Percentiles rank a stretch among this genome's conserved stretches.
phyloP scores from a whole-genome alignment of 2,329 filamentous ascomycete genomes.

The Ophiostoma populinum region DNA sequence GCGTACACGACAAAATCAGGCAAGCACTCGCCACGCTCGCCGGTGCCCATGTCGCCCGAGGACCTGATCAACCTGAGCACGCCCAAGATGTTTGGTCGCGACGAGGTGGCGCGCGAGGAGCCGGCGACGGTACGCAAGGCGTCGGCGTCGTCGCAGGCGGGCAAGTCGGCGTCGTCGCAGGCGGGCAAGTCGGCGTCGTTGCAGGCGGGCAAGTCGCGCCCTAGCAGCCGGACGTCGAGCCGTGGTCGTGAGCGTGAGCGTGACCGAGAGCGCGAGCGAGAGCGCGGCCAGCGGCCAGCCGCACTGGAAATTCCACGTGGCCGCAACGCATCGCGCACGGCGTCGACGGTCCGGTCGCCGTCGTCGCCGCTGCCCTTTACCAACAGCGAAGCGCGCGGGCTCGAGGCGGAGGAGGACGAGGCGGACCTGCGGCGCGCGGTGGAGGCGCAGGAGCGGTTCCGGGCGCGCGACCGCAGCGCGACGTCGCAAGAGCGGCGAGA shows the following conservation, averaged over 20 bases:
- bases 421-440: constrained; percentile 37
- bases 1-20: constrained; percentile 1
- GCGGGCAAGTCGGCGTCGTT: constrained; percentile 14
- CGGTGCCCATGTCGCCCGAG: constrained; percentile 85
- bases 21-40: constrained; percentile 81
- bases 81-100: constrained; percentile 19
- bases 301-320: constrained; percentile 36
- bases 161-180: neutral
- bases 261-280: constrained; percentile 25
- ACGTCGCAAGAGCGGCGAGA: too few species aligned
- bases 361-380: constrained; percentile 68
- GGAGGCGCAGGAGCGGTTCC: constrained; percentile 36
- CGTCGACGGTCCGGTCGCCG: constrained; percentile 50
- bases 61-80: constrained; percentile 51
- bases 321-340: constrained; percentile 42
- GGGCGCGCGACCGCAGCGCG: constrained; percentile 28
- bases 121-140: constrained; percentile 5
- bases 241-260: constrained; percentile 26
- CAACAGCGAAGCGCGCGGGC: constrained; percentile 33
- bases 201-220: constrained; percentile 18
- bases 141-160: neutral
- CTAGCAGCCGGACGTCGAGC: constrained; percentile 30
- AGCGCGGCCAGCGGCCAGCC: constrained; percentile 26
- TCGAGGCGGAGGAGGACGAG: constrained; percentile 44
- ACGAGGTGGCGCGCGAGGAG: constrained; percentile 11